These are phyloP conservation scores for Brassica incana DNA, from an alignment of 345 rosid species.

Conservation along the genomic window DNA sequence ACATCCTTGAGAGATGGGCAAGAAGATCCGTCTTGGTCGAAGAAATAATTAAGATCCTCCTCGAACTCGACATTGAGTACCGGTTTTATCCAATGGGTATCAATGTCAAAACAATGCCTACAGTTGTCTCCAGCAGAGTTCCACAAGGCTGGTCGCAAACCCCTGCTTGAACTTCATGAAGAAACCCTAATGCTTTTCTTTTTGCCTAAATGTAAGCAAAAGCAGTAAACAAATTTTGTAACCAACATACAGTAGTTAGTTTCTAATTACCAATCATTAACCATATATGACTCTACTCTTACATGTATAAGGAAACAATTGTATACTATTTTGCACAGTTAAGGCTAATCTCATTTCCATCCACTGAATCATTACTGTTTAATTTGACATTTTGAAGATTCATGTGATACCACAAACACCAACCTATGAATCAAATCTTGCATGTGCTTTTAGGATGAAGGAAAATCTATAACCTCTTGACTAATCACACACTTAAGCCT, in stretches of 20 bases:
- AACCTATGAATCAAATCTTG: neutral
- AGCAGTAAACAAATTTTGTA: neutral
- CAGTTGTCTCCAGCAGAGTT: neutral
- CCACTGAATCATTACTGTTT: neutral
- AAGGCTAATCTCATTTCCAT: neutral
- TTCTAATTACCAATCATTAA: neutral
- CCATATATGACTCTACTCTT: neutral
- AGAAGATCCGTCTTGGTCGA: neutral
- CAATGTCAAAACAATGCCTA: neutral
- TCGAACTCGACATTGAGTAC: neutral
- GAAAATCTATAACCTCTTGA: neutral
- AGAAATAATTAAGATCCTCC: neutral
- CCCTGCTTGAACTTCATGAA: neutral
- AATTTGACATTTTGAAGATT: neutral
- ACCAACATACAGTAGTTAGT: neutral
- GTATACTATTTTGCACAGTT: neutral
- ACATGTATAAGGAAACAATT: neutral
- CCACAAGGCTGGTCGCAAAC: neutral
- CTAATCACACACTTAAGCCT: neutral
- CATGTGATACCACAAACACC: neutral
- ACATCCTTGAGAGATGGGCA: neutral
- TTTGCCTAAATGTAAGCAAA: neutral
- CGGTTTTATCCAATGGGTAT: neutral
- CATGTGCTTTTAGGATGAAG: neutral
- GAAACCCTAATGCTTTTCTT: neutral